Percentiles rank a stretch among this genome's conserved stretches.
These are phyloP conservation scores for Sugiyamaella qingdaonensis DNA, from an alignment of 805 yeast species.

Conservation along the genomic window DNA sequence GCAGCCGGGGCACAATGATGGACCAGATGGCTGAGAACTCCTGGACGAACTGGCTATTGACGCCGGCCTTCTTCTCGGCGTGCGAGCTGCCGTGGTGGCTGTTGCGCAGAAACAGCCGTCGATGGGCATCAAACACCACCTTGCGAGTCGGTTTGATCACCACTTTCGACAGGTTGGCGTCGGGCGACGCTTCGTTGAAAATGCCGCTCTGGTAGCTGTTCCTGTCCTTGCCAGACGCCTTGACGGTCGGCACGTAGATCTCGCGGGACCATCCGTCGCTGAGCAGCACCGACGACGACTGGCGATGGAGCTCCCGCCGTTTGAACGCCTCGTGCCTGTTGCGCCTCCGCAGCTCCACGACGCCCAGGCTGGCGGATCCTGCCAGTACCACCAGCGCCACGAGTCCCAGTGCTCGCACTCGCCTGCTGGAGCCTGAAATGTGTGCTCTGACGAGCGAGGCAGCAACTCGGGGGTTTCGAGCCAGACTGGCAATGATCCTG, in stretches of 20 bases:
- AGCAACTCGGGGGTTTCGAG: conserved; percentile 5
- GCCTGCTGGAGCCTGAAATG: neutral
- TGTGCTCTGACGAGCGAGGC: conserved; percentile 1
- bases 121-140: conserved; percentile 30
- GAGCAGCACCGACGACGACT: conserved; percentile 25
- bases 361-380: conserved; percentile 3
- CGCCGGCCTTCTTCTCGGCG: conserved; percentile 23
- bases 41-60: conserved; percentile 62
- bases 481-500: neutral
- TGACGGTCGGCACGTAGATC: conserved; percentile 24
- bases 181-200: neutral
- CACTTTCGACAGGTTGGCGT: conserved; percentile 22
- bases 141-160: conserved; percentile 29
- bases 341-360: neutral
- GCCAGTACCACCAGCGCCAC: neutral
- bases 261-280: conserved; percentile 29
- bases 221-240: neutral
- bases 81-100: conserved; percentile 4
- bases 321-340: neutral
- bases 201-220: neutral
- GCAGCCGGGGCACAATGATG: conserved; percentile 72
- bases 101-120: conserved; percentile 25
- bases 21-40: conserved; percentile 75
- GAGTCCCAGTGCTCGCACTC: neutral
- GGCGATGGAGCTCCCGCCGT: conserved; percentile 8